Evolutionary conservation across 192 early-diverging fungal genomes (phyloP).

Genomic region (Coemansia asiatica): DNA sequence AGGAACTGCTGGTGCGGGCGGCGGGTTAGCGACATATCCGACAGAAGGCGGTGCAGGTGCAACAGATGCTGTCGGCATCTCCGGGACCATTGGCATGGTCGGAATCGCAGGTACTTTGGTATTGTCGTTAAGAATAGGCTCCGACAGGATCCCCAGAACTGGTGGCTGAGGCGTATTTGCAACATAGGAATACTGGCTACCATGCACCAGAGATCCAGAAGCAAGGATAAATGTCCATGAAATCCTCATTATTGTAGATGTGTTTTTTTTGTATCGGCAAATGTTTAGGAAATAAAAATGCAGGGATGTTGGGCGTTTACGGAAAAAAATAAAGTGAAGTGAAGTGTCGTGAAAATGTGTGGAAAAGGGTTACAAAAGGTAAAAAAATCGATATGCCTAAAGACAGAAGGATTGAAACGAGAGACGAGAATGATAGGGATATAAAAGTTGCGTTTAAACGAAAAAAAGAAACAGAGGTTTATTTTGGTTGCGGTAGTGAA

Average conservation of each 20-base stretch:
- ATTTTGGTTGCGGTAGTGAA: background rate
- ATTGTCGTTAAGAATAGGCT: background rate
- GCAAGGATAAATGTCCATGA: slow-evolving; percentile 45
- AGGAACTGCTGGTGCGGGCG: slow-evolving; percentile 10
- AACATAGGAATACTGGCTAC: slow-evolving; percentile 30
- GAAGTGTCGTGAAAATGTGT: background rate
- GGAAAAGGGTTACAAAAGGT: too few relatives aligned
- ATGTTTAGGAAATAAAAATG: background rate
- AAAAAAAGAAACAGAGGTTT: background rate
- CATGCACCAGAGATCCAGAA: slow-evolving; percentile 26
- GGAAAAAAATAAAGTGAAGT: background rate
- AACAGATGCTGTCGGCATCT: background rate
- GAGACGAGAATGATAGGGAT: background rate
- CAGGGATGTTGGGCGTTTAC: background rate
- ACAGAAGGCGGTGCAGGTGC: slow-evolving; percentile 10
- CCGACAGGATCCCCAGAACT: background rate
- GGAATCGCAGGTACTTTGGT: background rate
- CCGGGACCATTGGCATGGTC: slow-evolving; percentile 8
- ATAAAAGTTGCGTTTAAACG: background rate
- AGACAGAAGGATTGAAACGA: background rate
- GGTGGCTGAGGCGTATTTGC: slow-evolving; percentile 19
- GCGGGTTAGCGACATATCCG: slow-evolving; percentile 32
- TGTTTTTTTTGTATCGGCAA: background rate
- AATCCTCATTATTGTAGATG: slow-evolving; percentile 32
- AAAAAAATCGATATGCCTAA: too few relatives aligned